Evolutionary conservation across 2,329 filamentous ascomycete genomes (phyloP).

Genomic region (Hypoxylon sp.): DNA sequence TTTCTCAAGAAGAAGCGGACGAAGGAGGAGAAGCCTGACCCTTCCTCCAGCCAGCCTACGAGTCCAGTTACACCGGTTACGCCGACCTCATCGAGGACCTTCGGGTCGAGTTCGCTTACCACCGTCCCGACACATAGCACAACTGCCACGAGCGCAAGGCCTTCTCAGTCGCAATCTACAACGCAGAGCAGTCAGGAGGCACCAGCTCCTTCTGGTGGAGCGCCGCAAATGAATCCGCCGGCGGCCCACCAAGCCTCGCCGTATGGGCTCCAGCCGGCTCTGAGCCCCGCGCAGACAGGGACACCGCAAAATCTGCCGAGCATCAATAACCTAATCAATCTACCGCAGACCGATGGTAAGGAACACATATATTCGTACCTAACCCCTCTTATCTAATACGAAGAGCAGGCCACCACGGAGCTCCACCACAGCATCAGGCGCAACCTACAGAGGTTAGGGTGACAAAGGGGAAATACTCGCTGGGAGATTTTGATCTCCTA

Average conservation of each 20-base stretch:
- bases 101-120: slow-evolving; percentile 61
- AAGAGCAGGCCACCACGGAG: slow-evolving; percentile 56
- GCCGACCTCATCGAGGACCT: slow-evolving; percentile 68
- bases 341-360: slow-evolving; percentile 64
- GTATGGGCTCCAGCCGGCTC: slow-evolving; percentile 62
- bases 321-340: slow-evolving; percentile 88
- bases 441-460: slow-evolving; percentile 67
- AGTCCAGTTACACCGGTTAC: slow-evolving; percentile 74
- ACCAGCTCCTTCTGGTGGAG: slow-evolving; percentile 53
- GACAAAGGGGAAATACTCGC: slow-evolving; percentile 97
- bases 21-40: slow-evolving; percentile 86
- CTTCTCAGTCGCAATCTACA: slow-evolving; percentile 45
- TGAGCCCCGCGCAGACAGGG: slow-evolving; percentile 51
- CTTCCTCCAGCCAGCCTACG: slow-evolving; percentile 75
- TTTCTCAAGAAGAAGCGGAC: slow-evolving; percentile 99
- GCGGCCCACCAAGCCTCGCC: slow-evolving; percentile 55
- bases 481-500: slow-evolving; percentile 90
- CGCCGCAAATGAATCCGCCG: slow-evolving; percentile 53
- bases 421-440: slow-evolving; percentile 53
- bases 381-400: slow-evolving; percentile 47
- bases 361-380: slow-evolving; percentile 18
- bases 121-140: slow-evolving; percentile 55
- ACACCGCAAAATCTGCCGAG: slow-evolving; percentile 78
- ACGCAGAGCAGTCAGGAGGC: slow-evolving; percentile 45
- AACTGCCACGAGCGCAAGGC: slow-evolving; percentile 39